phyloP scores from a whole-genome alignment of 2,329 filamentous ascomycete genomes.

The Ilyonectria mors-panacis region DNA sequence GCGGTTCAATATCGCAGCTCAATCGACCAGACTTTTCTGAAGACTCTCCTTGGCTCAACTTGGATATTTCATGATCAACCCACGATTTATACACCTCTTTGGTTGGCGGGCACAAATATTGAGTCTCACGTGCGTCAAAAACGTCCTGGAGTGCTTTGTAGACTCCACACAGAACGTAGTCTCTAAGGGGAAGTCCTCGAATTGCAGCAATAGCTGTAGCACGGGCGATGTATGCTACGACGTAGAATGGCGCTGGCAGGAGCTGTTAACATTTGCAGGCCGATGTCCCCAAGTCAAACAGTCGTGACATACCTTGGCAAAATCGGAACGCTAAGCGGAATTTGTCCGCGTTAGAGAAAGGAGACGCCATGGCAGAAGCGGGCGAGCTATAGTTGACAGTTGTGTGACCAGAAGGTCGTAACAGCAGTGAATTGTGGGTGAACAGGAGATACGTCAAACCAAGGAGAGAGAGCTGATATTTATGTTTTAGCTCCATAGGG shows the following conservation, averaged over 20 bases:
- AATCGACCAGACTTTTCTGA: not conserved
- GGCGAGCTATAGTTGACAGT: too few relatives aligned
- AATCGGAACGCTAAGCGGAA: not conserved
- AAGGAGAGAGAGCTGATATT: too few relatives aligned
- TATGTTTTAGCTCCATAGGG: too few relatives aligned
- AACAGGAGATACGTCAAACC: too few relatives aligned
- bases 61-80: conserved; percentile 7
- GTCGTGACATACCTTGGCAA: not conserved
- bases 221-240: not conserved
- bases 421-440: too few relatives aligned
- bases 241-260: not conserved
- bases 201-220: not conserved
- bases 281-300: too few relatives aligned
- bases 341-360: not conserved
- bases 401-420: too few relatives aligned
- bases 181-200: not conserved
- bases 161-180: conserved; percentile 12
- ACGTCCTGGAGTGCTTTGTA: conserved; percentile 7
- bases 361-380: not conserved
- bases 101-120: conserved; percentile 20
- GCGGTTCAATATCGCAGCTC: conserved; percentile 17
- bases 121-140: conserved; percentile 17
- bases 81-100: conserved; percentile 16
- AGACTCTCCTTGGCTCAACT: too few relatives aligned
- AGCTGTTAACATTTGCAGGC: too few relatives aligned